Conservation (phyloP, 345 rosid species). For the Abelmoschus esculentus region DNA sequence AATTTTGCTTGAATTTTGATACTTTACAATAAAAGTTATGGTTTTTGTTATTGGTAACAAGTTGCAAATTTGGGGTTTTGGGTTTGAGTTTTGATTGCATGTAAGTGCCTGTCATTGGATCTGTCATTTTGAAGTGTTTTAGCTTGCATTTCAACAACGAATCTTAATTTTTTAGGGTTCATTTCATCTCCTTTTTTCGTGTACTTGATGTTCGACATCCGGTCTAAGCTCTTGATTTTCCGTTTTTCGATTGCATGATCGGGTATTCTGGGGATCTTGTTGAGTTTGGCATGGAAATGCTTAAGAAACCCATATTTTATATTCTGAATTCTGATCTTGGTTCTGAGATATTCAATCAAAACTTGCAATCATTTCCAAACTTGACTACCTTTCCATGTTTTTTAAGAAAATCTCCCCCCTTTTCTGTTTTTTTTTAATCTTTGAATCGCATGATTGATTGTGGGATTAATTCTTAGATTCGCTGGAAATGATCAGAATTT, state of each 20-base stretch:
- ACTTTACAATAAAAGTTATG: neutral
- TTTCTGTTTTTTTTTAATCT: neutral
- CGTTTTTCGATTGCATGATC: too few species aligned
- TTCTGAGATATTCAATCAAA: neutral
- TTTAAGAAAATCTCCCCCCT: too few species aligned
- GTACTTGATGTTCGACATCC: neutral
- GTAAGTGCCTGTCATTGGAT: conserved; percentile 27
- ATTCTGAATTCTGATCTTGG: neutral
- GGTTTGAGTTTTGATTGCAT: conserved; percentile 26
- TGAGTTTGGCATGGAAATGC: too few species aligned
- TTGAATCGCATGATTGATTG: neutral
- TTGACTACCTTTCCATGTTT: neutral
- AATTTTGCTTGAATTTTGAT: conserved; percentile 10
- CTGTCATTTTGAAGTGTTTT: conserved; percentile 20
- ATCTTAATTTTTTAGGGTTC: neutral
- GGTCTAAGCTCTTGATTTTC: neutral
- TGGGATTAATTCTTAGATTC: neutral
- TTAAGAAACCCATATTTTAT: neutral
- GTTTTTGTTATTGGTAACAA: neutral
- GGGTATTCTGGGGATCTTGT: too few species aligned
- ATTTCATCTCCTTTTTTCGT: neutral
- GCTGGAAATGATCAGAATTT: neutral
- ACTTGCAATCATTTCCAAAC: too few species aligned
- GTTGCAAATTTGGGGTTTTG: conserved; percentile 3
- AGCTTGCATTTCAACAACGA: neutral